Base-by-base conservation (phyloP, 805 yeast species). In the Yarrowia sp. region DNA sequence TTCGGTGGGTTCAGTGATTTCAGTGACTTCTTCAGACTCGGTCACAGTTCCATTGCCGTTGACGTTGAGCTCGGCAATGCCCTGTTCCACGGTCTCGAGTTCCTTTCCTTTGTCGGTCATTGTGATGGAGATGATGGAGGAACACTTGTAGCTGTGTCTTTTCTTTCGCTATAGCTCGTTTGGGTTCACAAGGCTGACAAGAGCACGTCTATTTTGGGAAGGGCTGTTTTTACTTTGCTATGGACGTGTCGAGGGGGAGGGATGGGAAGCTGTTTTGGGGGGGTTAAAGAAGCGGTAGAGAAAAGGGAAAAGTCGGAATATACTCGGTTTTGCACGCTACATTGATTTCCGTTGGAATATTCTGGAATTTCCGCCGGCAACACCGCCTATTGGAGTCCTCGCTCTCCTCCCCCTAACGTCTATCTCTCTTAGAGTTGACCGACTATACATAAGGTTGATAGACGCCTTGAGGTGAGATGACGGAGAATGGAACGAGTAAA, bases 391-490 rank as follows among this genome's bases (percentile, higher is more conserved):
- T 36, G 2, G 12, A 6, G 12, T 12, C 38, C 38, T 9, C 38
- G 8, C 10, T 12, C 38, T 10, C 38, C 5, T 36, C 38, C 38
- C 38, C 38, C 38, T 12, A 30, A 52, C 34, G 58, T 19, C 42
- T 34, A 34, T 15, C n/a, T 10, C n/a, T 7, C 15, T 12, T 33
- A 17, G 36, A 20, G 30, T 52, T 52, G 24, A 15, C 30, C 15
- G 8, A 13, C 30, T 7, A 12, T 14, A 19, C 52, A 24, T 47
- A 47, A 30, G 38, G 66, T 60, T 60, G 66, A 60, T 43, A 33
- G 58, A 20, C 66, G 66, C 58, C 66, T 44, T 47, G 58, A 58
- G 60, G 40, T 24, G 58, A 60, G 42, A 24, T 20, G 40, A 15
- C n/a, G 9, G 56, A 60, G 61, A 39, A 55, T 15, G 46, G 60